Evolutionary conservation across 352 stramenopile species (phyloP), one percentile per base, ranked within the genome.

Genomic region (Phytopythium aichiense): DNA sequence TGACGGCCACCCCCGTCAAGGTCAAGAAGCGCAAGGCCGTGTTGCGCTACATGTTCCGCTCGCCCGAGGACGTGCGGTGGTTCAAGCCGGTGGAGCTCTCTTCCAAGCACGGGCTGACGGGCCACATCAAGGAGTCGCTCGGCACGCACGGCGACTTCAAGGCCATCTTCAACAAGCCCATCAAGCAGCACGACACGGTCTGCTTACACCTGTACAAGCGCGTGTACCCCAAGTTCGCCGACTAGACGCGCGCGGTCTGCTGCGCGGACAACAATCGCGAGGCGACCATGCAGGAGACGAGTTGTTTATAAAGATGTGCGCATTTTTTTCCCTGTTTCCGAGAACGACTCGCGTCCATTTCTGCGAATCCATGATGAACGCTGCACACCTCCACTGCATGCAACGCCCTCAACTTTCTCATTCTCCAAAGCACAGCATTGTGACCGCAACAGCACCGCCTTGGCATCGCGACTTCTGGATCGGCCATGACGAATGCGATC

Each of bases 11-110:
- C 61, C 98, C 98, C 16, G 91, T 99, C 12, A 96, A 98, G 64
- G 97, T 99, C n/a, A 98, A 99, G 71, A 99, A 99, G 69, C 91
- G 96, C 60, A 97, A 96, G 74, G 97, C 97, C 23, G 97, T 98
- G 11, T 87, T 99, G 28, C 98, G 98, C 52, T 98, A 99, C 86
- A 99, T 99, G 97, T 99, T 99, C 84, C 97, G 98, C 76, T 97
- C 98, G 74, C 97, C 97, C 7, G 96, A 99, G 63, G 97, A 99
- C 74, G 89, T 99, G 2, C 91, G 83, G 65, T 99, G 96, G 96
- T 99, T 99, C 80, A 98, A 98, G 71, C 97, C 97, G 16, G 94
- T 99, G 30, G 96, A 98, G 68, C 81, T 99, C 35, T 83, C 80
- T 51, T 99, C 97, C 53, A 99, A 99, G 77, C 95, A 99, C 74